Conservation (phyloP, 2,329 filamentous ascomycete genomes). For the Achaetomium macrosporum region DNA sequence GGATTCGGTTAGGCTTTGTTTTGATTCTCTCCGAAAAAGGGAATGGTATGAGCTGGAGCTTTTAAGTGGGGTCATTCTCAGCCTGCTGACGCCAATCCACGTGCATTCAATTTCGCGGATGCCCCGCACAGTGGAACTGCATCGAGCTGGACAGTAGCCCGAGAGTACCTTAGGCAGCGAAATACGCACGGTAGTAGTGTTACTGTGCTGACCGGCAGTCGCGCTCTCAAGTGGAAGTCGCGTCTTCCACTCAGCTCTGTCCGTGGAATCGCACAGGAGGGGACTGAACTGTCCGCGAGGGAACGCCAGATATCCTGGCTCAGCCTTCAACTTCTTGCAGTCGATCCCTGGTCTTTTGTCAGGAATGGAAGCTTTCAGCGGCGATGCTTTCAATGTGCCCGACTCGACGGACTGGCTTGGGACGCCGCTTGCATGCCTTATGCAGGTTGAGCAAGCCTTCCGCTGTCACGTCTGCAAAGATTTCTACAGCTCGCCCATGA, state of each 20-base stretch:
- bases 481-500: constrained; percentile 89
- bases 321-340: too few species aligned
- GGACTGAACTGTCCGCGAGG: neutral
- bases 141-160: too few species aligned
- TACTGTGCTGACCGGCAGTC: neutral
- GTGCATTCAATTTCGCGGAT: constrained; percentile 11
- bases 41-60: constrained; percentile 18
- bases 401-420: constrained; percentile 82
- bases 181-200: neutral
- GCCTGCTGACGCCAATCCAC: constrained; percentile 21
- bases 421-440: constrained; percentile 61
- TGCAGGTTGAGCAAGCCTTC: constrained; percentile 72
- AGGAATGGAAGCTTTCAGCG: constrained; percentile 17
- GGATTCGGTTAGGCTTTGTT: constrained; percentile 22
- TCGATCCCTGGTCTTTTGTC: neutral
- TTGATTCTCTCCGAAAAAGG: constrained; percentile 25
- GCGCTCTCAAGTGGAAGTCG: neutral
- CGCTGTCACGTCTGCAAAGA: constrained; percentile 98
- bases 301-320: neutral
- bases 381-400: constrained; percentile 41
- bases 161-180: neutral
- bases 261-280: neutral
- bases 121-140: constrained; percentile 4
- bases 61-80: constrained; percentile 14
- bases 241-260: neutral